Evolutionary conservation across 371 early-diverging fungal genomes (phyloP), one percentile per base, ranked within the genome.

Genomic region (Choanephora cucurbitarum): DNA sequence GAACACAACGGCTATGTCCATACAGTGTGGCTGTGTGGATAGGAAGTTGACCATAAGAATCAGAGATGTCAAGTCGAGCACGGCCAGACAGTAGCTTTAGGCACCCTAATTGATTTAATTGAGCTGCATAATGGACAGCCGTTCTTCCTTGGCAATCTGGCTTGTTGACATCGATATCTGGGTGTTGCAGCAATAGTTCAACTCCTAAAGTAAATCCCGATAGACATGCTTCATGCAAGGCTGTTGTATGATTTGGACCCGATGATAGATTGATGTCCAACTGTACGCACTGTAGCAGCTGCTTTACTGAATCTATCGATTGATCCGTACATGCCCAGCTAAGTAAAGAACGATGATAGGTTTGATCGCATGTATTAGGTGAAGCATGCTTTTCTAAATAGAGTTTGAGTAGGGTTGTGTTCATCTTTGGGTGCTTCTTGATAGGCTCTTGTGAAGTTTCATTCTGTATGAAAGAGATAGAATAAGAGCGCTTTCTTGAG

Each of bases 241-340:
- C 74, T 5, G 76, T 73, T 33, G 69, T 65, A 42, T 62, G 55
- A 34, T 71, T 60, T 14, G 55, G 65, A 1, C 69, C 72, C 43
- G 64, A 62, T 8, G 53, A 61, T 14, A 61, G 28, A 34, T 68
- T 67, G 46, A 65, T 60, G 47, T 74, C 67, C 19, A 72, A 55
- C 50, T 73, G 63, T 5, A 55, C 58, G 44, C 56, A 53, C 15
- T 40, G 44, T 23, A 67, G 22, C 19, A 77, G 41, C 8, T 64
- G 34, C 40, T 64, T 22, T 22, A 73, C 28, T 10, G 70, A 62
- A 10, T 58, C 60, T 47, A 49, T 49, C 9, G 74, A 73, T 43
- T 61, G 57, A n/a, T 62, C 64, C 19, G 52, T 58, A 49, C 76
- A 75, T 10, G 76, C 72, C 70, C 72, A 72, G 19, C 61, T 62